A percentile compares a stretch with the other conserved stretches of the same genome.
Evolutionary conservation across 768 basidiomycete species (phyloP).

Genomic region (Fomitopsis pulvina): DNA sequence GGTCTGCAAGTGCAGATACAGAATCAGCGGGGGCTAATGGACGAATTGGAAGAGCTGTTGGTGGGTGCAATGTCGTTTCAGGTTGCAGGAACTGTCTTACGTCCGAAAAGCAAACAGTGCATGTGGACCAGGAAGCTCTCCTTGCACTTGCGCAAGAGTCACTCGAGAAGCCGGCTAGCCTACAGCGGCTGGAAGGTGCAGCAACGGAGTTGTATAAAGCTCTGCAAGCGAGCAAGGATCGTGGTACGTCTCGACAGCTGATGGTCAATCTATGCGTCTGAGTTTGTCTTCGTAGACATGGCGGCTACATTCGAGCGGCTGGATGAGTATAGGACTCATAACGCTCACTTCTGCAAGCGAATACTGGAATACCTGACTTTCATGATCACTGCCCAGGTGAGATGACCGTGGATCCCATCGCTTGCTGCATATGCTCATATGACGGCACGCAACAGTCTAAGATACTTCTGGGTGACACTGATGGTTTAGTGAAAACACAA

Average conservation of each 20-base stretch:
- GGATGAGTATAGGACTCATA: conserved; percentile 86
- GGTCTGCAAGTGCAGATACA: conserved; percentile 97
- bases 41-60: conserved; percentile 82
- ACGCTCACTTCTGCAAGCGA: conserved; percentile 89
- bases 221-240: conserved; percentile 81
- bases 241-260: conserved; percentile 41
- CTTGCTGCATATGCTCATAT: neutral
- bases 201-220: conserved; percentile 93
- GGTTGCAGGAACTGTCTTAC: neutral
- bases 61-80: conserved; percentile 30
- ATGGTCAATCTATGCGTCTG: neutral
- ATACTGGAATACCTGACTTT: conserved; percentile 85
- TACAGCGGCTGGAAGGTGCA: conserved; percentile 74
- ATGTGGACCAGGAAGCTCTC: conserved; percentile 78
- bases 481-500: conserved; percentile 43
- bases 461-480: conserved; percentile 55
- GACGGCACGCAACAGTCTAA: conserved; percentile 48
- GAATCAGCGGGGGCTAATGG: conserved; percentile 81
- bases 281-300: conserved; percentile 58
- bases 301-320: conserved; percentile 94
- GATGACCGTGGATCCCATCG: conserved; percentile 12
- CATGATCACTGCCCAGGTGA: conserved; percentile 86
- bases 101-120: conserved; percentile 73
- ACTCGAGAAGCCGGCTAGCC: conserved; percentile 69
- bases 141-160: conserved; percentile 83